These are phyloP conservation scores for Termitomyces eurrhizus DNA, from an alignment of 768 basidiomycete genomes.

Conservation along the genomic window DNA sequence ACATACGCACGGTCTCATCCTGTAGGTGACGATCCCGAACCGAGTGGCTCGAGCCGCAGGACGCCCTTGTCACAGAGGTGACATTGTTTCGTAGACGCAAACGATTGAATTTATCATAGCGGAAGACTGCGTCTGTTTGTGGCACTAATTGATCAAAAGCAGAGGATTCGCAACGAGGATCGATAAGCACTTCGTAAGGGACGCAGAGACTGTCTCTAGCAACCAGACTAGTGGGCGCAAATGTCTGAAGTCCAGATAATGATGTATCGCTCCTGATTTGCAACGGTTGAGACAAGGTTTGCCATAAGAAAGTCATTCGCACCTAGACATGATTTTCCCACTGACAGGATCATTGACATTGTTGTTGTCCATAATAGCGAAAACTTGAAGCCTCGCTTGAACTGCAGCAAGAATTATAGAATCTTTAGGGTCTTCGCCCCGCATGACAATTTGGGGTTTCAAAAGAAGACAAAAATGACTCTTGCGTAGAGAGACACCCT, in stretches of 20 bases:
- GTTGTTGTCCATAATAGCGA: slow-evolving; percentile 74
- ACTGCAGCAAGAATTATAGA: slow-evolving; percentile 75
- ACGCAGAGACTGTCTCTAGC: slow-evolving; percentile 52
- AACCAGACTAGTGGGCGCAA: slow-evolving; percentile 58
- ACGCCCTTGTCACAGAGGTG: slow-evolving; percentile 41
- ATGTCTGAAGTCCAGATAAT: slow-evolving; percentile 81
- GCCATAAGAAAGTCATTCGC: slow-evolving; percentile 10
- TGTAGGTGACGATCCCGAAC: slow-evolving; percentile 47
- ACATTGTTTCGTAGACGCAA: slow-evolving; percentile 75
- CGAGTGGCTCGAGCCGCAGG: slow-evolving; percentile 32
- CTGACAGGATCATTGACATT: slow-evolving; percentile 81
- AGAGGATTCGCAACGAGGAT: slow-evolving; percentile 74
- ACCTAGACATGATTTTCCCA: slow-evolving; percentile 85
- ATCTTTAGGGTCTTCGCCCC: slow-evolving; percentile 49
- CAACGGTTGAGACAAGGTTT: not conserved
- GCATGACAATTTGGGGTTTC: slow-evolving; percentile 86
- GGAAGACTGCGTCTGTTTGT: slow-evolving; percentile 80
- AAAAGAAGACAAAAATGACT: slow-evolving; percentile 82
- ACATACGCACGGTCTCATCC: slow-evolving; percentile 53
- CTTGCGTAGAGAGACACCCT: slow-evolving; percentile 64
- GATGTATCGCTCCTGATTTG: slow-evolving; percentile 66
- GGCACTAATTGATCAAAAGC: slow-evolving; percentile 89
- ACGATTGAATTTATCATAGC: slow-evolving; percentile 94
- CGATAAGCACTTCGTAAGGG: slow-evolving; percentile 88
- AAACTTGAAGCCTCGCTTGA: slow-evolving; percentile 75